Percentiles rank a stretch among this genome's conserved stretches.
These are phyloP conservation scores for Xylariaceae sp. DNA, from an alignment of 2,329 filamentous ascomycete genomes.

Conservation along the genomic window DNA sequence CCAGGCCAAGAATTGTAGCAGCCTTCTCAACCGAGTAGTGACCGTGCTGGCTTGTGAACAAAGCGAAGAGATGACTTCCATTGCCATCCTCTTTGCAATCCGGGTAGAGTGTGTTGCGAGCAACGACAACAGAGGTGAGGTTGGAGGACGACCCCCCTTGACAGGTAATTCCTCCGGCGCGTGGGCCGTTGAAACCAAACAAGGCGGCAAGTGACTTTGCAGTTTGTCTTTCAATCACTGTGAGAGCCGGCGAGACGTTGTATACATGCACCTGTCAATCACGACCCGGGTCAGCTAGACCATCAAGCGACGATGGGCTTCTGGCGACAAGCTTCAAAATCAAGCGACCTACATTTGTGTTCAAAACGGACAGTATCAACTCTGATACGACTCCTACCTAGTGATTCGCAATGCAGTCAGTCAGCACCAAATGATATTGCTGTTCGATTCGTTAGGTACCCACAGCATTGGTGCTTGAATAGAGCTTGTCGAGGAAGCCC, in stretches of 20 bases:
- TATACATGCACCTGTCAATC: slow-evolving; percentile 73
- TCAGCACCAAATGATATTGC: not conserved
- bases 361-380: slow-evolving; percentile 76
- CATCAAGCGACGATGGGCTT: too few species aligned
- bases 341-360: slow-evolving; percentile 68
- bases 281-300: slow-evolving; percentile 5
- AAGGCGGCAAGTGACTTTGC: slow-evolving; percentile 67
- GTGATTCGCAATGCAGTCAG: not conserved
- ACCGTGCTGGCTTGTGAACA: slow-evolving; percentile 86
- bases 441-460: slow-evolving; percentile 22
- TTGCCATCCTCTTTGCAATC: slow-evolving; percentile 72
- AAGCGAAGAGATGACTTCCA: slow-evolving; percentile 59
- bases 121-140: slow-evolving; percentile 65
- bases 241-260: slow-evolving; percentile 85
- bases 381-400: slow-evolving; percentile 81
- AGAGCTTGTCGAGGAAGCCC: slow-evolving; percentile 93
- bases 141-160: slow-evolving; percentile 72
- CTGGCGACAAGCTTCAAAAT: not conserved
- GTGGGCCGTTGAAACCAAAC: slow-evolving; percentile 70
- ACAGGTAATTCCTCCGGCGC: slow-evolving; percentile 55
- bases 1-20: slow-evolving; percentile 84
- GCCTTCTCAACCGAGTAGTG: slow-evolving; percentile 96
- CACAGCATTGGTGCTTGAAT: slow-evolving; percentile 81
- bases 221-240: slow-evolving; percentile 82
- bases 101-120: slow-evolving; percentile 81